A percentile compares a stretch with the other conserved stretches of the same genome.
phyloP scores from a whole-genome alignment of 2,329 filamentous ascomycete genomes.

The Epichloe brachyelytri region DNA sequence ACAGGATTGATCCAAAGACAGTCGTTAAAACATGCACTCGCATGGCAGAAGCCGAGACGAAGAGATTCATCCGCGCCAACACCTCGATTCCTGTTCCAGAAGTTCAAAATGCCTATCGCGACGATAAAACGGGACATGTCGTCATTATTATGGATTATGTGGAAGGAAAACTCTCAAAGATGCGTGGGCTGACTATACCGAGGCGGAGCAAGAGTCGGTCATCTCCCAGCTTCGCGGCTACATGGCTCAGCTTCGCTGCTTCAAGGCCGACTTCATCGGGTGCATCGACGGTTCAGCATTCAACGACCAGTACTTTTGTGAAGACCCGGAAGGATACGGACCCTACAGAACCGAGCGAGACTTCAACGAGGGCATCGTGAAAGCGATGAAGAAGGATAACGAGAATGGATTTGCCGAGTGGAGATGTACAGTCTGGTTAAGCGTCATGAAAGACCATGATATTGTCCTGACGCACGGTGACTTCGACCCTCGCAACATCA shows the following conservation, averaged over 20 bases:
- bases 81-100: constrained; percentile 8
- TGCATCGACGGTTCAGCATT: constrained; percentile 10
- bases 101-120: constrained; percentile 3
- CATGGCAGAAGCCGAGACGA: constrained; percentile 6
- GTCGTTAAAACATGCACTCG: constrained; percentile 7
- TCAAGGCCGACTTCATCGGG: constrained; percentile 10
- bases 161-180: constrained; percentile 8
- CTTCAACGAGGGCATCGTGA: constrained; percentile 10
- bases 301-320: constrained; percentile 10
- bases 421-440: constrained; percentile 8
- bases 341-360: constrained; percentile 9
- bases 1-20: constrained; percentile 1
- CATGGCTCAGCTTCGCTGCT: constrained; percentile 9
- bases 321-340: constrained; percentile 7
- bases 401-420: constrained; percentile 3
- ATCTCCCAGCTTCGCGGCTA: constrained; percentile 10
- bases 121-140: constrained; percentile 5
- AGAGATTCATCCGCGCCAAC: constrained; percentile 7
- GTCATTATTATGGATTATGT: constrained; percentile 12
- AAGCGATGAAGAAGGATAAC: constrained; percentile 7
- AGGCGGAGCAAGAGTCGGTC: constrained; percentile 8
- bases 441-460: constrained; percentile 9
- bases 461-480: constrained; percentile 33
- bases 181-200: constrained; percentile 7
- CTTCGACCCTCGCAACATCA: constrained; percentile 26